Conservation (phyloP, 257 asterid genomes). For the Parsonsia alboflavescens region DNA sequence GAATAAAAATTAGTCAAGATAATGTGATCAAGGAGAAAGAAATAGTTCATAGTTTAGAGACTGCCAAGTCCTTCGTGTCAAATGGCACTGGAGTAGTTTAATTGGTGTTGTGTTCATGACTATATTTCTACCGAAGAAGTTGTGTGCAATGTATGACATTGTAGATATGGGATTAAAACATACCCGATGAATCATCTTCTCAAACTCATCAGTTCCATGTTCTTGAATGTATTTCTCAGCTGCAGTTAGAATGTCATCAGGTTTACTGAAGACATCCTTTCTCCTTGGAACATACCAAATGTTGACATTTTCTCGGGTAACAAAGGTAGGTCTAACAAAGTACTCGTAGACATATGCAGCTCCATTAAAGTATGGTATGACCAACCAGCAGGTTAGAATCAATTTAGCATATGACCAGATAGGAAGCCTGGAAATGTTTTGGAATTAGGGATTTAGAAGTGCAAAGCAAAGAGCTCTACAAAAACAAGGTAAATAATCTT, state of each 20-base stretch:
- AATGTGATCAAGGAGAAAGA: neutral
- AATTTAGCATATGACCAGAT: slow-evolving; percentile 89
- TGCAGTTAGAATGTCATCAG: slow-evolving; percentile 73
- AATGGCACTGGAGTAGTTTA: neutral
- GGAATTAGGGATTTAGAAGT: neutral
- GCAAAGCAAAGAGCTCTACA: neutral
- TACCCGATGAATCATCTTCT: slow-evolving; percentile 67
- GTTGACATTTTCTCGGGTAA: slow-evolving; percentile 59
- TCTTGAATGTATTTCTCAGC: slow-evolving; percentile 70
- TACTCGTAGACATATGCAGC: slow-evolving; percentile 90
- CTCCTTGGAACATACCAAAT: slow-evolving; percentile 71
- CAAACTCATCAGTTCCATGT: slow-evolving; percentile 68
- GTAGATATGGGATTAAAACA: neutral
- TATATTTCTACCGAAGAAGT: neutral
- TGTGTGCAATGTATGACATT: neutral
- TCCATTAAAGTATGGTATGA: slow-evolving; percentile 91
- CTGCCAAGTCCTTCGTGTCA: neutral
- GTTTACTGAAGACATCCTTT: slow-evolving; percentile 56
- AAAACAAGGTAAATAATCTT: neutral
- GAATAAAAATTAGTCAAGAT: neutral
- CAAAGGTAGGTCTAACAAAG: slow-evolving; percentile 73
- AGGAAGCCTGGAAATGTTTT: slow-evolving; percentile 60
- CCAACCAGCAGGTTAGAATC: slow-evolving; percentile 90
- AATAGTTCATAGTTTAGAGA: neutral
- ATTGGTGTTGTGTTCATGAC: neutral